Evolutionary conservation across 1,139 yeast genomes (phyloP).

Genomic region (Hemisphaericaspora lyxosophila): DNA sequence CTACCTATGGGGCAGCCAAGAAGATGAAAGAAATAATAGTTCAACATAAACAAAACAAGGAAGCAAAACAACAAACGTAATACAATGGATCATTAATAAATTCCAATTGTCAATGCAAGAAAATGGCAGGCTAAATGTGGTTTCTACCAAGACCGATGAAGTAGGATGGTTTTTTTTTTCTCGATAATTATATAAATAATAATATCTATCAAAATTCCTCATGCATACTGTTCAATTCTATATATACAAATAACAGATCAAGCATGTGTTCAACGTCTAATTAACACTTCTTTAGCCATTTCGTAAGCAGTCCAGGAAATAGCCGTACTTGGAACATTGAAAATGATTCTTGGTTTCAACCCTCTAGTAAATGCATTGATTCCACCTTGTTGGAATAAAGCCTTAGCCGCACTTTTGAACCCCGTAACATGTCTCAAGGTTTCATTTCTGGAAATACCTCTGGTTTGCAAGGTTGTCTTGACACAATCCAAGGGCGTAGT

Average conservation of each 20-base stretch:
- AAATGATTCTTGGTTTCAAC: conserved; percentile 84
- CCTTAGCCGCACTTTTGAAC: conserved; percentile 67
- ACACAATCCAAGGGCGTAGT: conserved; percentile 96
- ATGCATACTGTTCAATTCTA: background rate
- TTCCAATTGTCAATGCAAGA: background rate
- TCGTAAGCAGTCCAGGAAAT: conserved; percentile 98
- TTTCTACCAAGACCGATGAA: too few species aligned
- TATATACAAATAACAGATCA: background rate
- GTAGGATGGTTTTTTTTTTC: too few species aligned
- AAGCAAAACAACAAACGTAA: too few species aligned
- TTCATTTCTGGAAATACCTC: conserved; percentile 53
- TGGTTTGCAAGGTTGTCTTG: conserved; percentile 86
- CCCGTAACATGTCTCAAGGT: conserved; percentile 63
- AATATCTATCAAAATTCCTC: background rate
- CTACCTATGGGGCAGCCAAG: background rate
- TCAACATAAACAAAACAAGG: background rate
- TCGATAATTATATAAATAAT: too few species aligned
- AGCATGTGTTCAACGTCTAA: conserved; percentile 18
- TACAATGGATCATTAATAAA: conserved; percentile 2
- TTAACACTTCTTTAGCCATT: conserved; percentile 81
- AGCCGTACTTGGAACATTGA: conserved; percentile 96
- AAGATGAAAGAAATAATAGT: background rate
- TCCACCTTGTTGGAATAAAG: conserved; percentile 68
- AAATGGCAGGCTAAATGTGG: background rate
- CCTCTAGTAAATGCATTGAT: conserved; percentile 76